These are phyloP conservation scores for Cylindrodendrum hubeiense DNA, from an alignment of 2,329 filamentous ascomycete genomes.

Conservation along the genomic window DNA sequence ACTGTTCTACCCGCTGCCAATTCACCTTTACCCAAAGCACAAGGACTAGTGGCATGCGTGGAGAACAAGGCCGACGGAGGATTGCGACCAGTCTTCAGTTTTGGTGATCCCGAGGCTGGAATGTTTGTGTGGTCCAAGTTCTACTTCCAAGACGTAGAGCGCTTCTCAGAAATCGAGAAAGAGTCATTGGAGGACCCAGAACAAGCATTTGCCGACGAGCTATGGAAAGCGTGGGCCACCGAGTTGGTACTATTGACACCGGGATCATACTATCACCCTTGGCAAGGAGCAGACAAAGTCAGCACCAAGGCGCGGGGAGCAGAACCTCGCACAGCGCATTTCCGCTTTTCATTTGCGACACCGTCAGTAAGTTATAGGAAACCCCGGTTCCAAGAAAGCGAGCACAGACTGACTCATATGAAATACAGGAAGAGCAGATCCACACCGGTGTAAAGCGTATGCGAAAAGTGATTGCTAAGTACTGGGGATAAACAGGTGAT, in stretches of 20 bases:
- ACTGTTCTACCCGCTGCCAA: conserved; percentile 32
- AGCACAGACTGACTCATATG: not conserved
- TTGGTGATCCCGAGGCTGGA: conserved; percentile 45
- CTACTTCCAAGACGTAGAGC: conserved; percentile 35
- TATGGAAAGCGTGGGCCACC: conserved; percentile 34
- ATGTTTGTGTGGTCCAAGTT: conserved; percentile 51
- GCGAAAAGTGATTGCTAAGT: conserved; percentile 9
- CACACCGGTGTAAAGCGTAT: conserved; percentile 9
- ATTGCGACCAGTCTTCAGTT: conserved; percentile 45
- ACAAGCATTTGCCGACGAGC: conserved; percentile 38
- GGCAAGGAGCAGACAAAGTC: conserved; percentile 43
- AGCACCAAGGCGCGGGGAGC: conserved; percentile 41
- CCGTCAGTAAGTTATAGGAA: conserved; percentile 39
- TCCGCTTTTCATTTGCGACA: conserved; percentile 45
- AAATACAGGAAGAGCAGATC: conserved; percentile 19
- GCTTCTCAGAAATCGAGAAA: conserved; percentile 39
- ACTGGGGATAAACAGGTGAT: conserved; percentile 2
- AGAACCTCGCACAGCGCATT: conserved; percentile 39
- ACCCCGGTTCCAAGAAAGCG: too few relatives aligned
- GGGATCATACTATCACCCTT: conserved; percentile 48
- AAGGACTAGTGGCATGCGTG: conserved; percentile 40
- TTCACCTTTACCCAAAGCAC: conserved; percentile 24
- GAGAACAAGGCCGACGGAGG: not conserved
- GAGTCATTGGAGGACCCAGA: conserved; percentile 34
- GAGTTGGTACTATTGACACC: conserved; percentile 45